phyloP scores from a whole-genome alignment of 371 early-diverging fungal species.

The Haplosporangium sp. region DNA sequence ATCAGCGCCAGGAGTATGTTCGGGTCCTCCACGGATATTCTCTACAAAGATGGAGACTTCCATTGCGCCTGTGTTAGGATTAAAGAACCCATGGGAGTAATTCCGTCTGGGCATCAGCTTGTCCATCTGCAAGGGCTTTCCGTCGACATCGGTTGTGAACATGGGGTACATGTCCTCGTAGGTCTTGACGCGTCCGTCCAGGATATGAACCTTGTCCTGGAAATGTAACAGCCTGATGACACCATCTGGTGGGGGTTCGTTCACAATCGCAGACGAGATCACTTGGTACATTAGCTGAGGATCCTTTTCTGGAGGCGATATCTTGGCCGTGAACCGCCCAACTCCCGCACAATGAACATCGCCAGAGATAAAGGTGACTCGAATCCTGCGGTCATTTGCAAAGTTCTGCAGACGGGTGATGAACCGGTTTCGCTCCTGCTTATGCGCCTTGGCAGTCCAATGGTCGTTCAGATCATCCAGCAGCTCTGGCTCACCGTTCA shows the following conservation, averaged over 20 bases:
- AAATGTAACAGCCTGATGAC: slow-evolving; percentile 55
- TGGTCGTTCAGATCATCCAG: slow-evolving; percentile 86
- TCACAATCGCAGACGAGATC: slow-evolving; percentile 82
- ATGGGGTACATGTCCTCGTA: slow-evolving; percentile 62
- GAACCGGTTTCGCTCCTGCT: slow-evolving; percentile 75
- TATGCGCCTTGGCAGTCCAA: slow-evolving; percentile 71
- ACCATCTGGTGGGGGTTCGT: slow-evolving; percentile 59
- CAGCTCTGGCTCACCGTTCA: slow-evolving; percentile 88
- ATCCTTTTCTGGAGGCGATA: slow-evolving; percentile 68
- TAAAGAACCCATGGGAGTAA: slow-evolving; percentile 48
- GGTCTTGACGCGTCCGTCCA: slow-evolving; percentile 57
- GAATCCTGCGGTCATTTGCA: slow-evolving; percentile 67
- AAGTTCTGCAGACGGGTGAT: slow-evolving; percentile 73
- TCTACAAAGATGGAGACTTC: slow-evolving; percentile 53
- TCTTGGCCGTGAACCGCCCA: slow-evolving; percentile 70
- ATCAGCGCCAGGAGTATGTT: slow-evolving; percentile 38
- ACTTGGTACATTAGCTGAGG: slow-evolving; percentile 80
- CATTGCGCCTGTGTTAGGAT: slow-evolving; percentile 24
- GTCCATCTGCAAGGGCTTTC: slow-evolving; percentile 44
- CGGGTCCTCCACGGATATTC: slow-evolving; percentile 48
- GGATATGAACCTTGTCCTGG: slow-evolving; percentile 48
- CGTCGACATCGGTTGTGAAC: slow-evolving; percentile 63
- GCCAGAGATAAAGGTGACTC: slow-evolving; percentile 87
- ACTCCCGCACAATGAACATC: slow-evolving; percentile 90
- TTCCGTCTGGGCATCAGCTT: slow-evolving; percentile 58